Evolutionary conservation across 1,139 yeast genomes (phyloP).

Genomic region (Sugiyamaella sp.): DNA sequence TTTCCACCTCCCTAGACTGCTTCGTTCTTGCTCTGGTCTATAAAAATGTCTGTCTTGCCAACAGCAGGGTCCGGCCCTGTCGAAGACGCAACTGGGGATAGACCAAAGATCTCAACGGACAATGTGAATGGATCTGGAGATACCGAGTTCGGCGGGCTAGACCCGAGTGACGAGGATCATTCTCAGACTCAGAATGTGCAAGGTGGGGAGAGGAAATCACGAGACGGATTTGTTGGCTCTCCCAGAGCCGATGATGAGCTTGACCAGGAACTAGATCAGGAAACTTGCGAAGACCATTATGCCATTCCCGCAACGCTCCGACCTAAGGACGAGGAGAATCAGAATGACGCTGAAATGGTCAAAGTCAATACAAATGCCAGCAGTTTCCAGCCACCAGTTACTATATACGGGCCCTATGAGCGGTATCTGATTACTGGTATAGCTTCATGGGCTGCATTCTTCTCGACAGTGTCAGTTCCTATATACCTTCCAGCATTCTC

Average conservation of each 20-base stretch:
- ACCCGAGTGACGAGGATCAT: too few relatives aligned
- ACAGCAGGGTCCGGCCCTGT: not conserved
- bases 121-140: too few relatives aligned
- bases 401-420: slow-evolving; percentile 46
- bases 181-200: too few relatives aligned
- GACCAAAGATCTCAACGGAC: too few relatives aligned
- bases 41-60: not conserved
- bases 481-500: slow-evolving; percentile 76
- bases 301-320: not conserved
- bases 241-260: not conserved
- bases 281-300: not conserved
- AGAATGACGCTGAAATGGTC: slow-evolving; percentile 5
- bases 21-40: not conserved
- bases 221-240: too few relatives aligned
- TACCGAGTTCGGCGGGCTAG: not conserved
- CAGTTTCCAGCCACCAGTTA: slow-evolving; percentile 27
- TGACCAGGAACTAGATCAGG: not conserved
- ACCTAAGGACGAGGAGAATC: slow-evolving; percentile 17
- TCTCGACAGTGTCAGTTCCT: slow-evolving; percentile 69
- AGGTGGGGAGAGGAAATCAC: too few relatives aligned
- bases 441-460: slow-evolving; percentile 53
- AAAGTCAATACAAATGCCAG: slow-evolving; percentile 16
- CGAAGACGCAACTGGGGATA: not conserved
- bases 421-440: slow-evolving; percentile 45
- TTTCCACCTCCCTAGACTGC: too few relatives aligned